Base-by-base conservation (phyloP, 164 flowering plant species). In the Piper longum region DNA sequence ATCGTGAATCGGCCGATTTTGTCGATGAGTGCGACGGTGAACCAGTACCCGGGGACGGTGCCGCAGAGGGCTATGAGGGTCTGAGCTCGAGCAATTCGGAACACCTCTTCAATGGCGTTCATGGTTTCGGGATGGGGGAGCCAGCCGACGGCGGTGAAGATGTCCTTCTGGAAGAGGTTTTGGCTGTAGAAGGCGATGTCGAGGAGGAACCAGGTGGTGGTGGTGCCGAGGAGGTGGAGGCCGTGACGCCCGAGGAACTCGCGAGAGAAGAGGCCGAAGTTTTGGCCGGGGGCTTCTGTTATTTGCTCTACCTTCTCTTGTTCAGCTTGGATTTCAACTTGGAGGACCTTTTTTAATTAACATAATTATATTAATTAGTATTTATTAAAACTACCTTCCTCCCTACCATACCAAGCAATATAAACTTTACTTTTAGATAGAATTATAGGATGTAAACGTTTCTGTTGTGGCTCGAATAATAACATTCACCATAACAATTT, bases 21-120 rank as follows among this genome's bases (percentile, higher is more conserved):
- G 17, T 68, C 71, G 52, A 68, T 57, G 19, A 68, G 40, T 16
- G 66, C 71, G 2, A 68, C 71, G 0, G 71, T 68, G 62, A 68
- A 63, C 66, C 71, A 68, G 63, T 68, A 68, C 11, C 71, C 71
- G 4, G 71, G 71, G 2, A 68, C 58, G n/a, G 66, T 62, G 16
- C 65, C 13, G 57, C 71, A 68, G 12, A 63, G 71, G 2, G 71
- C 71, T 16, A 68, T 68, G 14, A 68, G 63, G 39, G 66, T 68
- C 41, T 68, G 71, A 0, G 66, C 66, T 4, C 58, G 26, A 1
- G 66, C 71, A 41, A 68, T 68, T 19, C 40, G 7, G 58, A 36
- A 68, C 2, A 68, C 62, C 41, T 68, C 71, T 7, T 68, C 66
- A 16, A 68, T 45, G 13, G 66, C 71, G 18, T 57, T 63, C 71